Conservation (phyloP, 2,329 filamentous ascomycete genomes). For the Periglandula ipomoeae region DNA sequence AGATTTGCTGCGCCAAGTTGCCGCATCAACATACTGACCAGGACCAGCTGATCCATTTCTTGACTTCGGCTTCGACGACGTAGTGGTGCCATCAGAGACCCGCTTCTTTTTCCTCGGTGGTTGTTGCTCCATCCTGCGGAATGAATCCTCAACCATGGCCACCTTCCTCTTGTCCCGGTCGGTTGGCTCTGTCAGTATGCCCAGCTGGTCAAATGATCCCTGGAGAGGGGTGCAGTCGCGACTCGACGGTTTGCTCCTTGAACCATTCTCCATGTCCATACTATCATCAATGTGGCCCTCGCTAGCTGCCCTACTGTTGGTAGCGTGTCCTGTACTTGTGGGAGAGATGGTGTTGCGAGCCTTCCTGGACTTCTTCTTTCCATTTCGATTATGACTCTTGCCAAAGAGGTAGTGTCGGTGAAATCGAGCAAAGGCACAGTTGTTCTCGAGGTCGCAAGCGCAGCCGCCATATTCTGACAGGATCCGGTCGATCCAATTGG, state of each 20-base stretch:
- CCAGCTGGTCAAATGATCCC: slow-evolving; percentile 50
- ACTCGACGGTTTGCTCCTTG: slow-evolving; percentile 56
- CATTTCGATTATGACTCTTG: slow-evolving; percentile 31
- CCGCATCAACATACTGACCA: slow-evolving; percentile 41
- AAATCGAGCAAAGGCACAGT: slow-evolving; percentile 57
- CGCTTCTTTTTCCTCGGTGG: slow-evolving; percentile 55
- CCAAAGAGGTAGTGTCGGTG: slow-evolving; percentile 45
- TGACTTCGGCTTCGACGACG: slow-evolving; percentile 29
- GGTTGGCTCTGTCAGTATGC: slow-evolving; percentile 54
- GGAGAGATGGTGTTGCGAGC: slow-evolving; percentile 48
- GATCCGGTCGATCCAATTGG: slow-evolving; percentile 58
- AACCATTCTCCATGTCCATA: slow-evolving; percentile 40
- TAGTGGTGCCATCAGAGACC: slow-evolving; percentile 41
- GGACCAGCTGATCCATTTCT: slow-evolving; percentile 27
- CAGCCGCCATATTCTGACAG: slow-evolving; percentile 73
- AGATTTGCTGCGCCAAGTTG: slow-evolving; percentile 44
- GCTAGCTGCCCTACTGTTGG: slow-evolving; percentile 55
- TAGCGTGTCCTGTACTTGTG: slow-evolving; percentile 52
- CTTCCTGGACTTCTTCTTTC: slow-evolving; percentile 46
- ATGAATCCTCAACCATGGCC: slow-evolving; percentile 54
- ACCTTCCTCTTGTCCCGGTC: slow-evolving; percentile 60
- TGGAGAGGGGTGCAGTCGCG: slow-evolving; percentile 56
- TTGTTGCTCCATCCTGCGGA: slow-evolving; percentile 52
- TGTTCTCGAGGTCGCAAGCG: slow-evolving; percentile 57
- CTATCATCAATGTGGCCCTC: slow-evolving; percentile 50